Evolutionary conservation across 108 stramenopile species (phyloP), one percentile per base, ranked within the genome.

Genomic region (Nitzschia putrida): DNA sequence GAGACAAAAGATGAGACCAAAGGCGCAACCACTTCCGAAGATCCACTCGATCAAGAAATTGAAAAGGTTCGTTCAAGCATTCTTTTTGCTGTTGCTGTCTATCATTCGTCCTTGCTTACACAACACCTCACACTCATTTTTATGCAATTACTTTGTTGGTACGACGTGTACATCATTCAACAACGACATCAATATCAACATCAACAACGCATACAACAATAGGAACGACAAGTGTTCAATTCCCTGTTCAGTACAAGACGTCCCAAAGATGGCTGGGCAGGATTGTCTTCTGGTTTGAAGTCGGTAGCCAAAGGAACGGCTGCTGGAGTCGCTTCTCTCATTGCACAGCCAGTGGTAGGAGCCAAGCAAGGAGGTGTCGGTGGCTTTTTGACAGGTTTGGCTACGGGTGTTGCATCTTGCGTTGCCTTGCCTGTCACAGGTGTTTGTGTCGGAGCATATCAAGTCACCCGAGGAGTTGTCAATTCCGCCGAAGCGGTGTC

Each of bases 181-280:
- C 47, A 49, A 4, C 4, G 2, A 49, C 47, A 49, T 18, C 47
- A 49, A 18, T 13, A 44, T 11, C 44, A 44, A 44, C 44, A 44
- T 11, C 47, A 4, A 49, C 47, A 49, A 4, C 6, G 18, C 50
- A 51, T n/a, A 20, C 29, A 2, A 22, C 37, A 10, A 42, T 18
- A 76, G 74, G 74, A 76, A 61, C 74, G 66, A 45, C 61, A 68
- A 60, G 41, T 69, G 22, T 76, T 76, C 55, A 69, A 60, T 37
- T 65, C 68, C 34, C 80, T 92, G 42, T 95, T 92, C 66, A 86
- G 83, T 53, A 91, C 91, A 25, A 79, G 90, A 24, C 74, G 79
- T 25, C 94, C 91, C 21, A 92, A 92, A 74, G 94, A 95, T 79
- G 88, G 88, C 0, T 89, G 87, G 83, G 94, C 94, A 9, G 94